Conservation (phyloP, 805 yeast species). For the Spathaspora hagerdaliae region DNA sequence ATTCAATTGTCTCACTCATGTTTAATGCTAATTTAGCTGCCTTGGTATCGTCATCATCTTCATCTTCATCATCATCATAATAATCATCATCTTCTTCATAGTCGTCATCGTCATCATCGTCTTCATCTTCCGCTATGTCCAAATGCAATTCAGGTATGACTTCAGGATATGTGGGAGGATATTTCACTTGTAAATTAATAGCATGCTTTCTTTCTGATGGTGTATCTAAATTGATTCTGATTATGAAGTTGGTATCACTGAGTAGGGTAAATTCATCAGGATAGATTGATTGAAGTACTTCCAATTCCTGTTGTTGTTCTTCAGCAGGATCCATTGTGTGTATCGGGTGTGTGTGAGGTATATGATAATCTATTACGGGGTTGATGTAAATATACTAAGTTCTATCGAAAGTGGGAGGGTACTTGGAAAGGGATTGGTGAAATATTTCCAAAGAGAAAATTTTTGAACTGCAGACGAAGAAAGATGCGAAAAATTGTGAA, state of each 20-base stretch:
- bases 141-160: slow-evolving; percentile 59
- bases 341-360: too few species aligned
- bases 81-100: slow-evolving; percentile 15
- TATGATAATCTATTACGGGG: too few species aligned
- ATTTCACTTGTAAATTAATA: slow-evolving; percentile 54
- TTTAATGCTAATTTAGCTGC: slow-evolving; percentile 46
- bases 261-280: slow-evolving; percentile 76
- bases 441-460: too few species aligned
- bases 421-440: too few species aligned
- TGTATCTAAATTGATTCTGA: slow-evolving; percentile 66
- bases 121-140: slow-evolving; percentile 23
- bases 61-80: slow-evolving; percentile 39
- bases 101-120: slow-evolving; percentile 22
- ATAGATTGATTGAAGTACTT: slow-evolving; percentile 83
- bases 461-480: too few species aligned
- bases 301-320: slow-evolving; percentile 87
- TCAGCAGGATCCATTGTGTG: slow-evolving; percentile 66
- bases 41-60: slow-evolving; percentile 43
- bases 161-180: slow-evolving; percentile 82
- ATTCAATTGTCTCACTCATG: slow-evolving; percentile 54
- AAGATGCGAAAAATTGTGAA: too few species aligned
- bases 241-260: slow-evolving; percentile 41
- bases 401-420: too few species aligned
- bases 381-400: too few species aligned
- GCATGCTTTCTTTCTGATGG: slow-evolving; percentile 55